Evolutionary conservation across 805 yeast species (phyloP).

Genomic region (Sugiyamaella mastotermitis): DNA sequence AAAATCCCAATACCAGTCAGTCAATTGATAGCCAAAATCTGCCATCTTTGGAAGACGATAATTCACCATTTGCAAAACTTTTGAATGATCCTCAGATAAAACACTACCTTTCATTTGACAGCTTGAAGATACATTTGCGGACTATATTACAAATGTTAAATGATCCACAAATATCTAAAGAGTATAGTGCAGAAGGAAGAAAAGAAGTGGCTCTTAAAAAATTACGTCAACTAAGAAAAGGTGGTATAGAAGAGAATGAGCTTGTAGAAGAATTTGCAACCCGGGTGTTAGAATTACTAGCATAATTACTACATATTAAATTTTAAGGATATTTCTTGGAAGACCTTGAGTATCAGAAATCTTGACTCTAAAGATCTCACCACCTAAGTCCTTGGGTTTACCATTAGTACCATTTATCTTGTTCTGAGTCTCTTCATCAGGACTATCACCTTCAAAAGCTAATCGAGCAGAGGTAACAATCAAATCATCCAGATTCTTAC

Average conservation of each 20-base stretch:
- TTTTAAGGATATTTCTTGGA: slow-evolving; percentile 6
- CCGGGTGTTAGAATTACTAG: slow-evolving; percentile 31
- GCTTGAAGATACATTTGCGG: slow-evolving; percentile 51
- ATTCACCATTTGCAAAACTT: slow-evolving; percentile 24
- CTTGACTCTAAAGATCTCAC: slow-evolving; percentile 23
- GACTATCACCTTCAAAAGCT: slow-evolving; percentile 2
- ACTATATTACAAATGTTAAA: slow-evolving; percentile 42
- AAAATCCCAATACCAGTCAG: not conserved
- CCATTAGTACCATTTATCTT: slow-evolving; percentile 13
- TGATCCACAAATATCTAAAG: slow-evolving; percentile 44
- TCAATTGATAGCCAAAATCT: not conserved
- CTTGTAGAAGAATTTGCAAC: slow-evolving; percentile 64
- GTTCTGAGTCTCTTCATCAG: slow-evolving; percentile 11
- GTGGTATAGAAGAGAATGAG: slow-evolving; percentile 63
- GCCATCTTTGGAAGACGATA: not conserved
- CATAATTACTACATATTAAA: slow-evolving; percentile 2
- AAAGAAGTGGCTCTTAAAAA: slow-evolving; percentile 55
- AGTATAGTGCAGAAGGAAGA: slow-evolving; percentile 47
- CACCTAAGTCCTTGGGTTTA: slow-evolving; percentile 16
- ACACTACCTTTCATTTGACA: slow-evolving; percentile 43
- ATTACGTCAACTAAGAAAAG: slow-evolving; percentile 50
- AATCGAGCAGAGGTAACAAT: slow-evolving; percentile 54
- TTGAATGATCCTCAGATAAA: slow-evolving; percentile 40
- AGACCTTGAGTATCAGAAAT: slow-evolving; percentile 20
- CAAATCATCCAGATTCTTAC: slow-evolving; percentile 47